Evolutionary conservation across 2,329 filamentous ascomycete genomes (phyloP), one percentile per base, ranked within the genome.

Genomic region (Penicillium sp.): DNA sequence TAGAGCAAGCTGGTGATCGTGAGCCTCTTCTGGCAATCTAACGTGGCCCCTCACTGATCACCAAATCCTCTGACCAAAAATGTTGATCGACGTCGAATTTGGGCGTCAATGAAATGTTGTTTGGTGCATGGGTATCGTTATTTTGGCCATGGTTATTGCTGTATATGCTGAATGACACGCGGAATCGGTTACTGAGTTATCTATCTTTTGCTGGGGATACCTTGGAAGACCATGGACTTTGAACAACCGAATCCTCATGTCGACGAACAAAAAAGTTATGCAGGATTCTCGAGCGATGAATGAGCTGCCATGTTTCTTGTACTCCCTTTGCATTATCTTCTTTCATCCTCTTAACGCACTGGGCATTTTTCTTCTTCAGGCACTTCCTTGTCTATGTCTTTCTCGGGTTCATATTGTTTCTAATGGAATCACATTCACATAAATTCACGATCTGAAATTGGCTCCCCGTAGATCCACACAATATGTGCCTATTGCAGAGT

Each of bases 1-100:
- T 57, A 36, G 62, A 67, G 27, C 61, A 69, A 51, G 64, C 66
- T 48, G 44, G 47, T 32, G 66, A 69, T 58, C 62, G 65, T 38
- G 71, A 72, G 57, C 70, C 74, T 60, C 64, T 74, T 16, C 38
- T 73, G 58, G 69, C 71, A 18, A 56, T 56, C 45, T 70, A 65
- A 61, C 46, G 30, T 46, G 32, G 30, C 35, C 13, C 19, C 29
- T 13, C 27, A 19, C 16, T 50, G 18, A 32, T 48, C 30, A 23
- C 19, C 23, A 36, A 13, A 14, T 26, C 48, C 18, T 46, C 26
- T 43, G n/a, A 38, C 51, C 27, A 11, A 26, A 35, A 26, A 39
- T 39, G 9, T 39, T 32, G 18, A 14, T 26, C 26, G 35, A n/a
- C 13, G 27, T 40, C 34, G 18, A 41, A 50, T 10, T 13, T 19